Evolutionary conservation across 1,284 basidiomycete species (phyloP).

Genomic region (Boletus mariae): DNA sequence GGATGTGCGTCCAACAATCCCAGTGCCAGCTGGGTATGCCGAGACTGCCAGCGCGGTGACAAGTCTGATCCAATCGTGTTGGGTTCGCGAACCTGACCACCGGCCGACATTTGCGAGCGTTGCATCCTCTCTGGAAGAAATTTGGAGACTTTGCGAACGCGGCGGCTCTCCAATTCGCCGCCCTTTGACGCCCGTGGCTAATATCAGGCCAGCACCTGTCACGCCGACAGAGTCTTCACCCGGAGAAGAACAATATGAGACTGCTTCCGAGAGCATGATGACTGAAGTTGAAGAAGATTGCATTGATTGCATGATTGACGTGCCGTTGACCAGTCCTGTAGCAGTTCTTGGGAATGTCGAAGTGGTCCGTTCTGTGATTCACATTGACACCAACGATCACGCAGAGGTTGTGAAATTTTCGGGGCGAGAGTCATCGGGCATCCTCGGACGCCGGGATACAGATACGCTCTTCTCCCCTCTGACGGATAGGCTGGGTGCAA

Average conservation of each 20-base stretch:
- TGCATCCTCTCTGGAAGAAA: slow-evolving; percentile 37
- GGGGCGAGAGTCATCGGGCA: slow-evolving; percentile 26
- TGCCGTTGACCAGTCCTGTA: slow-evolving; percentile 20
- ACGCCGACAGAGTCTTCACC: slow-evolving; percentile 20
- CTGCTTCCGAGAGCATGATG: slow-evolving; percentile 25
- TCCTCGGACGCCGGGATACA: slow-evolving; percentile 29
- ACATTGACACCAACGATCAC: background rate
- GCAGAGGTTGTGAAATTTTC: background rate
- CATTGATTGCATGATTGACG: slow-evolving; percentile 14
- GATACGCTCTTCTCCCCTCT: slow-evolving; percentile 48
- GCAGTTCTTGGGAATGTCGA: background rate
- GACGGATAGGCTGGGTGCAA: slow-evolving; percentile 41
- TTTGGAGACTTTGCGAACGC: slow-evolving; percentile 16
- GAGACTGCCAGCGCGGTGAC: slow-evolving; percentile 27
- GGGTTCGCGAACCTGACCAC: slow-evolving; percentile 42
- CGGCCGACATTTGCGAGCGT: slow-evolving; percentile 51
- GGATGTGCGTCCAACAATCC: slow-evolving; percentile 52
- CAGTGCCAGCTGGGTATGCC: slow-evolving; percentile 27
- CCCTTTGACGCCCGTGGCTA: background rate
- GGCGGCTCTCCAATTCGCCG: background rate
- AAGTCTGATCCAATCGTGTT: slow-evolving; percentile 45
- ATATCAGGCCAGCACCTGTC: background rate
- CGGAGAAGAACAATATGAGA: slow-evolving; percentile 26
- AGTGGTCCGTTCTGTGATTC: background rate
- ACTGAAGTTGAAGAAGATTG: slow-evolving; percentile 12